Conservation (phyloP, 2,329 filamentous ascomycete genomes). For the Hysterium pulicare region DNA sequence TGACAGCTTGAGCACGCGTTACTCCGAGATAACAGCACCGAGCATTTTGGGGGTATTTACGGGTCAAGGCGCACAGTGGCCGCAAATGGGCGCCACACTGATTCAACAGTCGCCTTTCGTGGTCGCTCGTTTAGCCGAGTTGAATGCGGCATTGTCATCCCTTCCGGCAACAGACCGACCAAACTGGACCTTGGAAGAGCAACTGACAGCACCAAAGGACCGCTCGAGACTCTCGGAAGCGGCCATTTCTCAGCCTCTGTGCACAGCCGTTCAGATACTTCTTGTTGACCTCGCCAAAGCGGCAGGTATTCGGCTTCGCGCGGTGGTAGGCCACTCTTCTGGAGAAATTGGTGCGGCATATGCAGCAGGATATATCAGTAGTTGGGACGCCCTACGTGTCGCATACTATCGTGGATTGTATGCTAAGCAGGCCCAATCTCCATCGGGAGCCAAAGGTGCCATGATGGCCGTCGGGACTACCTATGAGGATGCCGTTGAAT, state of each 20-base stretch:
- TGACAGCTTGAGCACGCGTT: neutral
- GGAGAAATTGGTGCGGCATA: slow-evolving; percentile 18
- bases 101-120: slow-evolving; percentile 5
- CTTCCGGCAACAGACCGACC: slow-evolving; percentile 6
- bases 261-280: slow-evolving; percentile 13
- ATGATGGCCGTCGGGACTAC: slow-evolving; percentile 30
- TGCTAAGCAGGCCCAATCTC: neutral
- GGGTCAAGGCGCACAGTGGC: slow-evolving; percentile 40
- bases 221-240: slow-evolving; percentile 6
- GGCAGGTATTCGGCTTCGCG: slow-evolving; percentile 4
- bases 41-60: slow-evolving; percentile 33
- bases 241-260: slow-evolving; percentile 11
- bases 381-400: slow-evolving; percentile 3
- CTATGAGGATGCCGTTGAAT: slow-evolving; percentile 9
- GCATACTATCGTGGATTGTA: slow-evolving; percentile 12
- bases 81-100: slow-evolving; percentile 35
- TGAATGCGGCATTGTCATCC: slow-evolving; percentile 2
- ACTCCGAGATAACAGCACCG: neutral
- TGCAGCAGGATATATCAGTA: slow-evolving; percentile 8
- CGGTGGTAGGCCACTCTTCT: slow-evolving; percentile 14
- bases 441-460: slow-evolving; percentile 9
- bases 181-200: slow-evolving; percentile 26
- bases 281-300: slow-evolving; percentile 11
- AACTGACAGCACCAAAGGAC: slow-evolving; percentile 14
- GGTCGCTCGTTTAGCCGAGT: slow-evolving; percentile 4